Conservation (phyloP, 805 yeast genomes). For the Candida hungchunana region DNA sequence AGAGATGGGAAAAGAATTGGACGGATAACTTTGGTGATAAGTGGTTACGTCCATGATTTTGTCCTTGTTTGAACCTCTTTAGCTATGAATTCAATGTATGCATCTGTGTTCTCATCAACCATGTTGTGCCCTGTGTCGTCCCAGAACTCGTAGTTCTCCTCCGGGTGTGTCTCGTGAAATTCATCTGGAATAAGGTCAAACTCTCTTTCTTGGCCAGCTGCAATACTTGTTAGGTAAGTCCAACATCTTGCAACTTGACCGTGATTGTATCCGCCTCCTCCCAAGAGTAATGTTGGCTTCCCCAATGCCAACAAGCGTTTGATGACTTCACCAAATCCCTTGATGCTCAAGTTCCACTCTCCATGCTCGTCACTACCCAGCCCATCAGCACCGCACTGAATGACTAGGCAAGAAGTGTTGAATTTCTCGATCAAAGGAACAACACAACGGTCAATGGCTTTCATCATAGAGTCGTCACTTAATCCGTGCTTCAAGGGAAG, state of each 20-base stretch:
- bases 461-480: conserved; percentile 38
- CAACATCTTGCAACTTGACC: conserved; percentile 60
- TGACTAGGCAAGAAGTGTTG: conserved; percentile 49
- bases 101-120: conserved; percentile 29
- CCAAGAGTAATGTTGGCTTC: conserved; percentile 47
- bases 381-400: conserved; percentile 77
- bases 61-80: conserved; percentile 6
- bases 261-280: conserved; percentile 78
- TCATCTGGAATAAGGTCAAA: conserved; percentile 56
- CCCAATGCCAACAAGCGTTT: conserved; percentile 24
- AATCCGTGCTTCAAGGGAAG: conserved; percentile 58
- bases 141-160: conserved; percentile 47
- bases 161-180: conserved; percentile 37
- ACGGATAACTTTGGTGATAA: conserved; percentile 20
- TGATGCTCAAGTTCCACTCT: conserved; percentile 67
- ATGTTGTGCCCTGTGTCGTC: conserved; percentile 31
- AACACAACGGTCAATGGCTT: conserved; percentile 38
- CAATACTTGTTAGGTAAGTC: conserved; percentile 32
- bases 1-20: conserved; percentile 82
- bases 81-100: conserved; percentile 26
- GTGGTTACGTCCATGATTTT: conserved; percentile 11
- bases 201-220: conserved; percentile 12
- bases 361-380: conserved; percentile 55
- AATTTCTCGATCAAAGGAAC: conserved; percentile 36
- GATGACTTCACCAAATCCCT: conserved; percentile 41